Percentiles rank a stretch among this genome's conserved stretches.
These are phyloP conservation scores for Thelephora aurantiotincta DNA, from an alignment of 768 basidiomycete species.

Conservation along the genomic window DNA sequence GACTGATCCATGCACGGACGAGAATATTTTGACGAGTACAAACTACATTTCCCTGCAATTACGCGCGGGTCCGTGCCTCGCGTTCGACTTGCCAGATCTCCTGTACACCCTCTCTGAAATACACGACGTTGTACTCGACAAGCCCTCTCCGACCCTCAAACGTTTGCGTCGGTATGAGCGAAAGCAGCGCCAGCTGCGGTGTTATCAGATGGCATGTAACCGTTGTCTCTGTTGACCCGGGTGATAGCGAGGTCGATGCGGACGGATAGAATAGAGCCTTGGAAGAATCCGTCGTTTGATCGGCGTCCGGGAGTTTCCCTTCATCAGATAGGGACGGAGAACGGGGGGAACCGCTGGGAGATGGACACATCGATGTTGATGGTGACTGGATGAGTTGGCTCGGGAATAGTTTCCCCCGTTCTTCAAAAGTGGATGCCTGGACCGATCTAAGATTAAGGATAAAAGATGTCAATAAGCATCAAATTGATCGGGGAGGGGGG, in stretches of 20 bases:
- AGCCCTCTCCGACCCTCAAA: constrained; percentile 62
- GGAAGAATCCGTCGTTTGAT: constrained; percentile 4
- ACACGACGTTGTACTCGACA: constrained; percentile 79
- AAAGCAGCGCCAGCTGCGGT: constrained; percentile 53
- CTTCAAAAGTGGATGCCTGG: neutral
- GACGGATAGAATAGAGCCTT: constrained; percentile 51
- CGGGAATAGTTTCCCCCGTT: neutral
- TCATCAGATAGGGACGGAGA: neutral
- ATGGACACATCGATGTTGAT: neutral
- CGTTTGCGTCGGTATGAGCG: constrained; percentile 57
- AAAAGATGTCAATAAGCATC: constrained; percentile 1
- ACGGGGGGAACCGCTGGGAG: constrained; percentile 1
- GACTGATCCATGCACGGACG: too few relatives aligned
- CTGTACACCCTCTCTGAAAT: constrained; percentile 69
- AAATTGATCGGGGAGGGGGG: neutral
- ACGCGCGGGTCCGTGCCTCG: constrained; percentile 21
- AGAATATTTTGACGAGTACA: too few relatives aligned
- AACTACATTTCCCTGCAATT: too few relatives aligned
- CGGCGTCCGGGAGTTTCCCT: neutral
- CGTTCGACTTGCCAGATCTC: constrained; percentile 71
- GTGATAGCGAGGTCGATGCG: constrained; percentile 47
- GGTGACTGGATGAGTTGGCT: neutral
- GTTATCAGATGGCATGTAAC: constrained; percentile 76
- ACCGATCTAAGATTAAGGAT: constrained; percentile 1
- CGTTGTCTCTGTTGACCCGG: constrained; percentile 45